Conservation (phyloP, 352 stramenopile genomes). For the Globisporangium nunn region DNA sequence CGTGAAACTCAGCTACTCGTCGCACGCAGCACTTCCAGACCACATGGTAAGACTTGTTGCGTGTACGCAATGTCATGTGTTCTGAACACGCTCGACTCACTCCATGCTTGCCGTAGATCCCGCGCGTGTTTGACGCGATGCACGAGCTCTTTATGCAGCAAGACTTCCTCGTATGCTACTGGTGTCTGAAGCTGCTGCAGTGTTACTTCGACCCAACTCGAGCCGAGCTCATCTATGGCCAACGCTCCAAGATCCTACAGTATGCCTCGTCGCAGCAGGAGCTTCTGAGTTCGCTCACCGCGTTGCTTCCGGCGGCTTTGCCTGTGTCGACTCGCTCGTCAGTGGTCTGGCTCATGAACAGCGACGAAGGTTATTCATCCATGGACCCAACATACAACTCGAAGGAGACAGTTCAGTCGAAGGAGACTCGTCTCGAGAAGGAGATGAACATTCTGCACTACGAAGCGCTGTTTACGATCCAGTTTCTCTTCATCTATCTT, state of each 20-base stretch:
- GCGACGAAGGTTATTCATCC: conserved; percentile 13
- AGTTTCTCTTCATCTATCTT: conserved; percentile 55
- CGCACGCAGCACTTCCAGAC: conserved; percentile 33
- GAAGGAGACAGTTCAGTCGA: conserved; percentile 47
- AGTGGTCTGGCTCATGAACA: conserved; percentile 39
- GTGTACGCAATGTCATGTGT: background rate
- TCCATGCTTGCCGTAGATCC: conserved; percentile 19
- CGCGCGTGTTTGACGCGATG: conserved; percentile 39
- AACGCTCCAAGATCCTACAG: conserved; percentile 49
- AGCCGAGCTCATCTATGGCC: conserved; percentile 19
- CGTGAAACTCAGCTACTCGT: conserved; percentile 35
- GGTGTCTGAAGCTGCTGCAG: conserved; percentile 59
- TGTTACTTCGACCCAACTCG: conserved; percentile 45
- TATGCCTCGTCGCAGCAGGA: conserved; percentile 43
- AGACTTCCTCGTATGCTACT: conserved; percentile 58
- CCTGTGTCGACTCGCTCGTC: conserved; percentile 24
- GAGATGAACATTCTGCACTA: conserved; percentile 67
- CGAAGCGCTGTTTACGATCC: conserved; percentile 54
- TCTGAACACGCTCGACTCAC: background rate
- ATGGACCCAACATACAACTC: conserved; percentile 27
- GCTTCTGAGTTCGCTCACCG: conserved; percentile 40
- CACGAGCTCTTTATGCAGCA: conserved; percentile 51
- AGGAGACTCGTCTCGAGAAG: conserved; percentile 57
- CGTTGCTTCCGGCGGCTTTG: conserved; percentile 47
- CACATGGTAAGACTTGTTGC: conserved; percentile 17